Conservation (phyloP, 2,329 filamentous ascomycete genomes). For the Exophiala sideris region DNA sequence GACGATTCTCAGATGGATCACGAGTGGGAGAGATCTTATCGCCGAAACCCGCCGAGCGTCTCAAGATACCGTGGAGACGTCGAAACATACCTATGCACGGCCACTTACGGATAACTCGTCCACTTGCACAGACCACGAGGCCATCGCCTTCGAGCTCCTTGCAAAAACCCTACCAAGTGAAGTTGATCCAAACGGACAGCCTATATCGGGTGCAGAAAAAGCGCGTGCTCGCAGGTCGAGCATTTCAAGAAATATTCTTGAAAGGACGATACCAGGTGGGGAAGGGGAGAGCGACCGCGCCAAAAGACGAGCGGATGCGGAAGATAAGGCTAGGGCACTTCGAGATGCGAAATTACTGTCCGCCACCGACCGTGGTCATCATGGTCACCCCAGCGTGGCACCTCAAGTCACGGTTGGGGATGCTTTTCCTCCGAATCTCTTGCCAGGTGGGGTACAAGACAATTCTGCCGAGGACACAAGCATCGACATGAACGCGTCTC, state of each 20-base stretch:
- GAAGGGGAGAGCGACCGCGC: conserved; percentile 44
- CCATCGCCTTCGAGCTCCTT: conserved; percentile 21
- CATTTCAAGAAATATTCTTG: conserved; percentile 31
- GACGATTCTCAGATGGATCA: conserved; percentile 69
- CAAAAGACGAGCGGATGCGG: conserved; percentile 47
- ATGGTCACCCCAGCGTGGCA: neutral
- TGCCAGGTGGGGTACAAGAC: neutral
- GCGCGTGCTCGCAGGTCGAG: conserved; percentile 32
- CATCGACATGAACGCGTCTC: neutral
- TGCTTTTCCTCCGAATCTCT: neutral
- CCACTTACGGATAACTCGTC: conserved; percentile 24
- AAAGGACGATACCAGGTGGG: conserved; percentile 10
- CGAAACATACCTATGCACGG: conserved; percentile 8
- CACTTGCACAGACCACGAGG: conserved; percentile 23
- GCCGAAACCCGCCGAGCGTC: neutral
- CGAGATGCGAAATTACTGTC: conserved; percentile 55
- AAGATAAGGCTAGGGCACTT: conserved; percentile 54
- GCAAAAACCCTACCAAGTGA: neutral
- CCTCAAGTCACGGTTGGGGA: conserved; percentile 1
- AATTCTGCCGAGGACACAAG: neutral
- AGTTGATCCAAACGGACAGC: conserved; percentile 24
- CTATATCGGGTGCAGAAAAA: conserved; percentile 12
- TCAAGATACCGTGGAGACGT: neutral
- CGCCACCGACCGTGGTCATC: conserved; percentile 35
- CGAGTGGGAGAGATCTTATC: conserved; percentile 1